phyloP scores from a whole-genome alignment of 129 eudicot species.

The Centrapalus pauciflorus region DNA sequence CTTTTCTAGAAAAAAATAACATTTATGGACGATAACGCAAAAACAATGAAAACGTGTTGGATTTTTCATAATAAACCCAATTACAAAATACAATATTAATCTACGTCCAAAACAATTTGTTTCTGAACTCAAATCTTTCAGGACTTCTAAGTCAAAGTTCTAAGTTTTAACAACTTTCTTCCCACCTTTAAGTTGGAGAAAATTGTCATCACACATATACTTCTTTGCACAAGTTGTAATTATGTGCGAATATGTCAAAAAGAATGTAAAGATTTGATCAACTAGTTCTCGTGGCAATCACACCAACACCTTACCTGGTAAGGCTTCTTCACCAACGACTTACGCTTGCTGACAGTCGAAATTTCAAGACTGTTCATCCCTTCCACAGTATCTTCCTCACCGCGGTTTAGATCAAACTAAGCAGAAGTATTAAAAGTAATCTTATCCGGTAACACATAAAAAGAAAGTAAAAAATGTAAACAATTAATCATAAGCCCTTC shows the following conservation, averaged over 20 bases:
- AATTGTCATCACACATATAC: no score
- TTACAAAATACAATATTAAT: no score
- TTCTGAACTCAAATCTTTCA: no score
- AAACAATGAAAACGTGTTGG: no score
- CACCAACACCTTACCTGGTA: conserved; percentile 23
- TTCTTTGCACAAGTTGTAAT: no score
- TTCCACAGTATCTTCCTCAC: not conserved
- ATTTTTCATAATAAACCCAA: no score
- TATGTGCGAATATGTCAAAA: not conserved
- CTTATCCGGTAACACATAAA: not conserved
- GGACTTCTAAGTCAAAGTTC: no score
- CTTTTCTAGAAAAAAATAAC: no score
- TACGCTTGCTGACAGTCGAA: not conserved
- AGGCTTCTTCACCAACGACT: conserved; percentile 19
- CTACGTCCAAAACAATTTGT: no score
- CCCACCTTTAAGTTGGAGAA: no score
- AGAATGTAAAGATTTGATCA: not conserved
- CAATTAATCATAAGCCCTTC: not conserved
- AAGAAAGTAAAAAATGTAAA: not conserved
- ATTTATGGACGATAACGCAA: no score
- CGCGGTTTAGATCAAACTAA: conserved; percentile 4
- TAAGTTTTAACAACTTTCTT: no score
- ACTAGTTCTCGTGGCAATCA: not conserved
- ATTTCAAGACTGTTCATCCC: not conserved
- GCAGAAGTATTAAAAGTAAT: not conserved